Base-by-base conservation (phyloP, 202 grass and related monocot genomes). In the Panicum virgatum region DNA sequence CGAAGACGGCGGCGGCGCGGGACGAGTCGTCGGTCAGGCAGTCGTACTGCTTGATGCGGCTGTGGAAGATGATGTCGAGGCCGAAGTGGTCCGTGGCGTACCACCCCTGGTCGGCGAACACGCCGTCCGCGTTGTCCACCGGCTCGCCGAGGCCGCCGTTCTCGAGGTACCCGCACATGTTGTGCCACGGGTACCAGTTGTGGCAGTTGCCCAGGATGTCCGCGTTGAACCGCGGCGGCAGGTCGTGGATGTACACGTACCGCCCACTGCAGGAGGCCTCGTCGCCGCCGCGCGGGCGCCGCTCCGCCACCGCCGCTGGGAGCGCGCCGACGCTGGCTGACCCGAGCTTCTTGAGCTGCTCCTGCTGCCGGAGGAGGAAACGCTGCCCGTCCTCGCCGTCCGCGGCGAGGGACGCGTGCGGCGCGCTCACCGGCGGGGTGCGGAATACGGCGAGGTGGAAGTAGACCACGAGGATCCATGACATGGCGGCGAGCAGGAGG, bases 1-100 rank as follows among this genome's bases (percentile, higher is more conserved):
- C 86, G 67, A 89, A 97, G 8, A 94, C 40, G 19, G 92, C 90
- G 22, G 85, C 80, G 32, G 92, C 89, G 19, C 80, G 79, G 71
- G 94, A 90, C 27, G 89, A 84, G 79, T 97, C 88, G 82, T 48
- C 15, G 25, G 94, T 97, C 75, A 97, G 87, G 84, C 92, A 97
- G 1, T 73, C 78, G 51, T 97, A 97, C 82, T 92, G 91, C 36
- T 62, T 76, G 61, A 97, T 78, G 53, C 94, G 92, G 50, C 51
- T 66, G 80, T 91, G 88, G 90, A 94, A 97, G 73, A 97, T 89
- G 71, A 88, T 54, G 81, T 97, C 94, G 7, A 97, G 91, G 19
- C 87, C 86, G 62, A 92, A 97, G 72, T 97, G 94, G 78, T 97
- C 89, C 10, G 94, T 97, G 53, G 78, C 87, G 73, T 97, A 90